Conservation (phyloP, 2,329 filamentous ascomycete species). For the Metarhizium robertsii region DNA sequence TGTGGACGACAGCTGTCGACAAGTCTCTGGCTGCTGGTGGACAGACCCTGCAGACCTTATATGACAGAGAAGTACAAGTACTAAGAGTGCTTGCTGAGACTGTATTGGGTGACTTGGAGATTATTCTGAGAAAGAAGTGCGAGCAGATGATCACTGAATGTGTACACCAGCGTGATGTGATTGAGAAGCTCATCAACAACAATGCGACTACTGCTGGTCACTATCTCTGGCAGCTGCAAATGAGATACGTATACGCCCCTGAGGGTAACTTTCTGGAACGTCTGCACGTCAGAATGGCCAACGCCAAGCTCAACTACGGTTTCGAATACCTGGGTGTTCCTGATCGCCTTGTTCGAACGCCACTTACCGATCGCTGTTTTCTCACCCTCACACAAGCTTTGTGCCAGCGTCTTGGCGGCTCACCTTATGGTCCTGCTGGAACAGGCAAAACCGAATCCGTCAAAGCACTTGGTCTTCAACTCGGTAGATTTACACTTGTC, state of each 20-base stretch:
- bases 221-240: conserved; percentile 89
- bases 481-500: conserved; percentile 94
- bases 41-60: conserved; percentile 57
- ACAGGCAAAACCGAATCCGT: conserved; percentile 99
- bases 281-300: conserved; percentile 90
- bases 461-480: conserved; percentile 91
- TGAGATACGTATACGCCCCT: conserved; percentile 85
- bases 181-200: conserved; percentile 72
- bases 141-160: conserved; percentile 98
- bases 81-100: conserved; percentile 79
- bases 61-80: conserved; percentile 74
- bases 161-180: conserved; percentile 91
- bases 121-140: conserved; percentile 88
- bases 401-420: conserved; percentile 89
- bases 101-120: conserved; percentile 80
- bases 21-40: conserved; percentile 65
- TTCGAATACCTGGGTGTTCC: conserved; percentile 97
- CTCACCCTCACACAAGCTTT: conserved; percentile 93
- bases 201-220: conserved; percentile 70
- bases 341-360: conserved; percentile 91
- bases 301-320: conserved; percentile 88
- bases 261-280: conserved; percentile 77
- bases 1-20: conserved; percentile 86
- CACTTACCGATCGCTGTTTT: conserved; percentile 96
- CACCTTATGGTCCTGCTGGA: conserved; percentile 92